Percentiles rank a stretch among this genome's conserved stretches.
Conservation (phyloP, 208 protist species). For the Trypanosoma mega region DNA sequence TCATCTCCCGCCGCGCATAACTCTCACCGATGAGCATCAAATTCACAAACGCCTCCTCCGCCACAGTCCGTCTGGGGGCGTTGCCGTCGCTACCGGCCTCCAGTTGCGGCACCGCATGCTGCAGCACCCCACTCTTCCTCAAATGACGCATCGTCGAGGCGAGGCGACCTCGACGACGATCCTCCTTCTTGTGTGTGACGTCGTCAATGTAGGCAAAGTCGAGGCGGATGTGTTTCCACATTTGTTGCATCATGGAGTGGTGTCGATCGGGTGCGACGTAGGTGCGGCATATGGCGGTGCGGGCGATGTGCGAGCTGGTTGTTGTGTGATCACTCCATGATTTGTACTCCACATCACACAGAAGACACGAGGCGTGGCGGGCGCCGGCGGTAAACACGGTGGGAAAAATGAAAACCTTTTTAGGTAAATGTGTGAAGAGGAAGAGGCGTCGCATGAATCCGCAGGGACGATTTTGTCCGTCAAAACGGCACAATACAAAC, state of each 20-base stretch:
- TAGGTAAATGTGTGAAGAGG: background rate
- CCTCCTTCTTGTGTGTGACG: slow-evolving; percentile 43
- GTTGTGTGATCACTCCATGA: slow-evolving; percentile 46
- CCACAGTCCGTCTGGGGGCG: slow-evolving; percentile 11
- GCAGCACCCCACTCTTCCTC: slow-evolving; percentile 39
- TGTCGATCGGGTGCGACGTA: slow-evolving; percentile 57
- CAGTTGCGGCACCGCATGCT: slow-evolving; percentile 35
- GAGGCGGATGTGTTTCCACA: slow-evolving; percentile 73
- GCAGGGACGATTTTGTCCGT: background rate
- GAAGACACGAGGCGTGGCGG: slow-evolving; percentile 18
- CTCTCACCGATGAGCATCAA: slow-evolving; percentile 46
- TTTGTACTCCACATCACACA: slow-evolving; percentile 32
- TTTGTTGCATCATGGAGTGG: slow-evolving; percentile 55
- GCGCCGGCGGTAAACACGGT: background rate
- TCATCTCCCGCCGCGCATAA: slow-evolving; percentile 46
- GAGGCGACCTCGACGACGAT: slow-evolving; percentile 55
- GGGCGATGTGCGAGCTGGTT: slow-evolving; percentile 45
- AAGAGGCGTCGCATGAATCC: background rate
- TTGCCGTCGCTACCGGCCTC: background rate
- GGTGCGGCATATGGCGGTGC: slow-evolving; percentile 45
- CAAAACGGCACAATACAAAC: too few species aligned
- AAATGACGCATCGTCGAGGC: slow-evolving; percentile 58
- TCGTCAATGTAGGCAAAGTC: slow-evolving; percentile 71
- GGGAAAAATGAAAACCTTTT: background rate
- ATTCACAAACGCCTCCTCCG: slow-evolving; percentile 41